Conservation (phyloP, 2,329 filamentous ascomycete species). For the Lachnellula suecica region DNA sequence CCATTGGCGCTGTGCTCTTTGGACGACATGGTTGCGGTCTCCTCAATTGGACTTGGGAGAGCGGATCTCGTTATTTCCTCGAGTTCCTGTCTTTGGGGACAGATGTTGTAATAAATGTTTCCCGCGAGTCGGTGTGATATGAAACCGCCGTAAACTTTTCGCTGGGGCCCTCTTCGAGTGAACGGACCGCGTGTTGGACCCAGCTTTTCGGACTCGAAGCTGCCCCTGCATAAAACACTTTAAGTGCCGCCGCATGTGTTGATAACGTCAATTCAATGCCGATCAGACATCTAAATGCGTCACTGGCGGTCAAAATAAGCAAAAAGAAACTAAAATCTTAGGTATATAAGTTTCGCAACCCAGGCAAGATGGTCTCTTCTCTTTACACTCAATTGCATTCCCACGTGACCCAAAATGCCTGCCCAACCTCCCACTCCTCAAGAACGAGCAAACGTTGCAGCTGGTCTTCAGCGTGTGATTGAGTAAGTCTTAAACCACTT, state of each 20-base stretch:
- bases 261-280: too few relatives aligned
- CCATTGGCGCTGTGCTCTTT: conserved; percentile 47
- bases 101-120: conserved; percentile 8
- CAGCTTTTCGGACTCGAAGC: too few relatives aligned
- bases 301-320: too few relatives aligned
- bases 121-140: not conserved
- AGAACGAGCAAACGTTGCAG: conserved; percentile 5
- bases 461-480: conserved; percentile 5
- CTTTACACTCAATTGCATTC: not conserved
- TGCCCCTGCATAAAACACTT: too few relatives aligned
- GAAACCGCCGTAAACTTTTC: too few relatives aligned
- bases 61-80: conserved; percentile 11
- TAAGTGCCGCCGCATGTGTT: too few relatives aligned
- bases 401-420: conserved; percentile 1
- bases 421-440: conserved; percentile 6
- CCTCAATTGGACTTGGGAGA: conserved; percentile 18
- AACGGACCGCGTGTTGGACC: too few relatives aligned
- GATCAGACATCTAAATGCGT: too few relatives aligned
- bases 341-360: conserved; percentile 12
- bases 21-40: conserved; percentile 42
- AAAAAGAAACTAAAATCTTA: too few relatives aligned
- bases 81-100: not conserved
- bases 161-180: too few relatives aligned
- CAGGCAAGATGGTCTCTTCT: conserved; percentile 1
- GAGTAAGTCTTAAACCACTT: conserved; percentile 2